Conservation (phyloP, 2,329 filamentous ascomycete species). For the Colletotrichum sp. region DNA sequence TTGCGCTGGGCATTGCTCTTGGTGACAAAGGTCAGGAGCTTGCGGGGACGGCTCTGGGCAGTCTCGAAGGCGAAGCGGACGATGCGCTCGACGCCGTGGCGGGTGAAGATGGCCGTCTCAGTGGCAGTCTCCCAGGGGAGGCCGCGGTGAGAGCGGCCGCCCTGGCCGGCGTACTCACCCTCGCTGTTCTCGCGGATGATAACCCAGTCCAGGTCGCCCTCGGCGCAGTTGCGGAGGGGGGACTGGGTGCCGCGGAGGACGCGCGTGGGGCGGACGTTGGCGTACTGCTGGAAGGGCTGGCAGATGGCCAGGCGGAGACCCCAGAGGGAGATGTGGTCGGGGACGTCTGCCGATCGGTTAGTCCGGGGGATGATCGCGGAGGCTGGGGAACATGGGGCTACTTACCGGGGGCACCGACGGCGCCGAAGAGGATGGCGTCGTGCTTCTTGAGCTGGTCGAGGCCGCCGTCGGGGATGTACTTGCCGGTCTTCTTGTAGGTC, state of each 20-base stretch:
- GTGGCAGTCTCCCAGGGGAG: slow-evolving; percentile 65
- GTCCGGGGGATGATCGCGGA: background rate
- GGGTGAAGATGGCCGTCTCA: slow-evolving; percentile 68
- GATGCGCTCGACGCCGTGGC: slow-evolving; percentile 63
- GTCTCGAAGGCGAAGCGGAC: slow-evolving; percentile 69
- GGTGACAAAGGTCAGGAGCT: slow-evolving; percentile 66
- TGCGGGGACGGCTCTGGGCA: slow-evolving; percentile 55
- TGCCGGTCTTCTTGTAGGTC: slow-evolving; percentile 68
- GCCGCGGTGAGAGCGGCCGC: slow-evolving; percentile 62
- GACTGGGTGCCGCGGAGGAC: slow-evolving; percentile 63
- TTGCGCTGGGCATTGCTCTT: slow-evolving; percentile 71
- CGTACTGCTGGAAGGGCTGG: slow-evolving; percentile 68
- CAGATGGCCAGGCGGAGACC: slow-evolving; percentile 67
- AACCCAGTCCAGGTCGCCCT: slow-evolving; percentile 67
- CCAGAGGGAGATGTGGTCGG: slow-evolving; percentile 72
- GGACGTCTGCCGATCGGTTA: slow-evolving; percentile 51
- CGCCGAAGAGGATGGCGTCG: slow-evolving; percentile 35
- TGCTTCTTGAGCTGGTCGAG: slow-evolving; percentile 36
- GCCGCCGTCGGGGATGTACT: slow-evolving; percentile 67
- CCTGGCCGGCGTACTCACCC: slow-evolving; percentile 69
- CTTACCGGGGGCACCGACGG: slow-evolving; percentile 30
- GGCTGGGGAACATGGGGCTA: too few species aligned
- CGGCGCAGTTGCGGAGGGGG: slow-evolving; percentile 52
- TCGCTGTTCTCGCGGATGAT: slow-evolving; percentile 71
- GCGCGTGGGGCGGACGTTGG: slow-evolving; percentile 67